Conservation (phyloP, 2,329 filamentous ascomycete genomes). For the Trichophyton benhamiae region DNA sequence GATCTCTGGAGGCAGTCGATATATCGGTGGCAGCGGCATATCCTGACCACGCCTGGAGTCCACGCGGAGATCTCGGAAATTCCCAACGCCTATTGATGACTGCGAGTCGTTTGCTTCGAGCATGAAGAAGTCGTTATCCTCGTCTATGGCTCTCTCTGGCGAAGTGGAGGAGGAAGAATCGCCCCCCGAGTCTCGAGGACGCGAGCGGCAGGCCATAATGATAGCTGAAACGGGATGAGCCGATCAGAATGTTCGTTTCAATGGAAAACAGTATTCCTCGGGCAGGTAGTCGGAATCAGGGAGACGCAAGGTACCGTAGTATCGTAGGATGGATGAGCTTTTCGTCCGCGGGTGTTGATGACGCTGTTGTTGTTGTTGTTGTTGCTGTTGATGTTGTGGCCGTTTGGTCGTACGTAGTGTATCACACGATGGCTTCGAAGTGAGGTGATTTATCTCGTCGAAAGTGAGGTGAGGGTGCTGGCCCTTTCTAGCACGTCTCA, state of each 20-base stretch:
- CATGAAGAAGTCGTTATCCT: conserved; percentile 89
- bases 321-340: background rate
- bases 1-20: conserved; percentile 81
- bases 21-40: conserved; percentile 48
- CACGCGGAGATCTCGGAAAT: conserved; percentile 61
- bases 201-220: background rate
- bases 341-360: no score
- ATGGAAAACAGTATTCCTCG: background rate
- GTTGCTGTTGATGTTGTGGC: no score
- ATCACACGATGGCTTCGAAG: no score
- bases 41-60: conserved; percentile 33
- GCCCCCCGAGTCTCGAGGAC: conserved; percentile 28
- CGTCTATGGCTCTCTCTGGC: conserved; percentile 47
- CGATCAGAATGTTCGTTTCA: conserved; percentile 25
- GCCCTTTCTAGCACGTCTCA: no score
- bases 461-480: background rate
- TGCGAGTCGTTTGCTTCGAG: conserved; percentile 75
- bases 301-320: background rate
- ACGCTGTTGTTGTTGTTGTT: no score
- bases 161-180: conserved; percentile 27
- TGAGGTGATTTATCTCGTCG: no score
- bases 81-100: conserved; percentile 74
- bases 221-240: conserved; percentile 20
- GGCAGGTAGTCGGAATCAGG: background rate
- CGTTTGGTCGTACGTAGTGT: no score